These are phyloP conservation scores for Schizochytrium sp. DNA, from an alignment of 108 stramenopile genomes.

Conservation along the genomic window DNA sequence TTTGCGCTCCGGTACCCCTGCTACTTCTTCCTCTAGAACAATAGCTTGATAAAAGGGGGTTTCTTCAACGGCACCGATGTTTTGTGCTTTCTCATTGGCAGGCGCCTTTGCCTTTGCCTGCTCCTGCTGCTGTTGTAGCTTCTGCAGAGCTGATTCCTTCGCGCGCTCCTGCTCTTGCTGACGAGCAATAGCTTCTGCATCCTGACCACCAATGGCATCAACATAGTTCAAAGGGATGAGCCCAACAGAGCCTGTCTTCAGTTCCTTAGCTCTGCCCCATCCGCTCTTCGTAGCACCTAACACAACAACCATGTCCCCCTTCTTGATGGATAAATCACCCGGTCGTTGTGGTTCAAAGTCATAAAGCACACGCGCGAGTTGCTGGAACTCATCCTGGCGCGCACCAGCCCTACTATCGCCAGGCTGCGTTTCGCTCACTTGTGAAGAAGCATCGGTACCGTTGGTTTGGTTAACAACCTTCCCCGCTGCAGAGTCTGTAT, in stretches of 20 bases:
- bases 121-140: neutral
- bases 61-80: neutral
- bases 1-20: neutral
- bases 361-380: neutral
- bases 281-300: slow-evolving; percentile 57
- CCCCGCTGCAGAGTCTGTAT: neutral
- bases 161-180: neutral
- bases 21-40: neutral
- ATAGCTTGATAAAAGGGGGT: neutral
- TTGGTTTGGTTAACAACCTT: too few relatives aligned
- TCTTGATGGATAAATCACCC: slow-evolving; percentile 14
- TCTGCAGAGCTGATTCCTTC: neutral
- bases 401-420: too few relatives aligned
- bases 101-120: neutral
- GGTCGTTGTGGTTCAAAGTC: slow-evolving; percentile 42
- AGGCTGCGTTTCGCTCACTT: too few relatives aligned
- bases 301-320: slow-evolving; percentile 42
- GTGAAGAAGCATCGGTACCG: too few relatives aligned
- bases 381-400: slow-evolving; percentile 44
- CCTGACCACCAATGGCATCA: slow-evolving; percentile 53
- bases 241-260: slow-evolving; percentile 41
- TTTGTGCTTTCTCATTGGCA: neutral
- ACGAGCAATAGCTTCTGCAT: neutral
- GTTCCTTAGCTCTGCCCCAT: slow-evolving; percentile 54
- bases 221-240: slow-evolving; percentile 24